Base-by-base conservation (phyloP, 2,329 filamentous ascomycete genomes). In the Fusarium paranaense region DNA sequence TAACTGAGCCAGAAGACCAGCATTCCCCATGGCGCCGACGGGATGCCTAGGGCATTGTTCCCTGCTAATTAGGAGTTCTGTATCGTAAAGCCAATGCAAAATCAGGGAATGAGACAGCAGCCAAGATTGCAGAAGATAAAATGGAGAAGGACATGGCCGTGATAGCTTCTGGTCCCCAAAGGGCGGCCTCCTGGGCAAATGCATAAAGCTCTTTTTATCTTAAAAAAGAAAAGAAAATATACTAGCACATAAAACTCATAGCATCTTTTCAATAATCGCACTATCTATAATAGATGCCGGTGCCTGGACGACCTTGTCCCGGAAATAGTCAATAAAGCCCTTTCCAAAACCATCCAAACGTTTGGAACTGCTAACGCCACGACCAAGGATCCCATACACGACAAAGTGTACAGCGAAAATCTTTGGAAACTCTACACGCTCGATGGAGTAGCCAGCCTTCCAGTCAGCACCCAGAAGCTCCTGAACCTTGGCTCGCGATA, bases 61-160 rank as follows among this genome's bases (percentile, higher is more conserved):
- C n/a, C n/a, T 22, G 11, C 0, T 20, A 1, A 14, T 6, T 7
- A 13, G n/a, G 5, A 11, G 38, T 20, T 42, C 0, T 0, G 38
- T n/a, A 13, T 20, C 11, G 5, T 40, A 20, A 40, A 20, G 2
- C 3, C 38, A 13, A 40, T 20, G 10, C n/a, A 20, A 20, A 11
- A 20, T 5, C 6, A 40, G n/a, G 5, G 20, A 20, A 42, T 42
- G n/a, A 13, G 38, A 6, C 7, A 20, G n/a, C 6, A 20, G n/a
- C 3, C 13, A 42, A 20, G n/a, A 20, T 42, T 42, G 38, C 7
- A 13, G 3, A 20, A 14, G 38, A 20, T 10, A 20, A 42, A 10
- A n/a, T 37, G 3, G 16, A 37, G 35, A 9, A 37, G 35, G 16
- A 8, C 7, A 37, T 37, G 35, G 4, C 35, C 16, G 35, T 37